Evolutionary conservation across 441 rosid species (phyloP).

Genomic region (Aquilaria agallochum): DNA sequence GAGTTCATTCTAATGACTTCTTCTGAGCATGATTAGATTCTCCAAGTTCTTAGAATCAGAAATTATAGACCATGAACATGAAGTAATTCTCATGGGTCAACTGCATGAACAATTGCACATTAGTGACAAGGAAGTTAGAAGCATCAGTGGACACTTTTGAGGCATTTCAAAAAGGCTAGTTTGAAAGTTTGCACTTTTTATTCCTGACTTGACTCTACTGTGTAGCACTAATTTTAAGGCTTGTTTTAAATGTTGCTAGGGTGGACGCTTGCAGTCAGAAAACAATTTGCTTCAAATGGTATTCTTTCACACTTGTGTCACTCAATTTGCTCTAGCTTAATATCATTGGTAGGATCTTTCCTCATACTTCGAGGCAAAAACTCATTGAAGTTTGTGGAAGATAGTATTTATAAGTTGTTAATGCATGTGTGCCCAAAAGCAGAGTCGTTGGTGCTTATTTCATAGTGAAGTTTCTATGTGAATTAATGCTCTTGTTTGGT

Average conservation of each 20-base stretch:
- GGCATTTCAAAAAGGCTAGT: too few relatives aligned
- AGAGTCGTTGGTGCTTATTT: too few relatives aligned
- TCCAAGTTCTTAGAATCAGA: too few relatives aligned
- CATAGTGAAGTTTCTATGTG: neutral
- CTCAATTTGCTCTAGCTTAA: constrained; percentile 6
- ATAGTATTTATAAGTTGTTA: neutral
- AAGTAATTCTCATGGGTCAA: too few relatives aligned
- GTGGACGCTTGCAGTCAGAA: constrained; percentile 52
- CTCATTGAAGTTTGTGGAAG: constrained; percentile 1
- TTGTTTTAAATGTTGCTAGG: constrained; percentile 33
- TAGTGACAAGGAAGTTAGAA: too few relatives aligned
- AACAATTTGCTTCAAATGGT: constrained; percentile 86
- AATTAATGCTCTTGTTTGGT: neutral
- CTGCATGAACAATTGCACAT: too few relatives aligned
- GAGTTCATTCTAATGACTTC: too few relatives aligned
- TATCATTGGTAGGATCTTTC: neutral
- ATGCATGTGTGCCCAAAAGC: too few relatives aligned
- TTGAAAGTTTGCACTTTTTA: neutral
- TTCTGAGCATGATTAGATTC: too few relatives aligned
- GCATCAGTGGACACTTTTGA: too few relatives aligned
- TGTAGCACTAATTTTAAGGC: neutral
- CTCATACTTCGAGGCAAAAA: neutral
- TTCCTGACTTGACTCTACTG: constrained; percentile 6
- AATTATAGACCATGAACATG: too few relatives aligned
- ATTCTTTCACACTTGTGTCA: constrained; percentile 17